phyloP scores from a whole-genome alignment of 805 yeast genomes.

The Wickerhamomyces tratensis region DNA sequence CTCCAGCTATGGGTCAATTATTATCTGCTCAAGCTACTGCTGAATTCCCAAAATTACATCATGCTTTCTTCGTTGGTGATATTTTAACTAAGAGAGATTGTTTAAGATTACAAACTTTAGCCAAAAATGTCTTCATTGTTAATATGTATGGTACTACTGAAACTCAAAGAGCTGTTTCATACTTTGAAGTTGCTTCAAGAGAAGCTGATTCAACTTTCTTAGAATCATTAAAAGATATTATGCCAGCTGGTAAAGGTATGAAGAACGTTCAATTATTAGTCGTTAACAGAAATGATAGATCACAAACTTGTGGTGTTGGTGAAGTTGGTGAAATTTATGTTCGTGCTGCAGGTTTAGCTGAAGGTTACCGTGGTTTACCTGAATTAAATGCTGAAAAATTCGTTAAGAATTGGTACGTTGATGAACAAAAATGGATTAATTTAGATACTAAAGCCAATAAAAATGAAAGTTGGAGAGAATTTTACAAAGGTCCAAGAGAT shows the following conservation, averaged over 20 bases:
- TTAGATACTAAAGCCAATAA: slow-evolving; percentile 37
- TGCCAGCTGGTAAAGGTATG: slow-evolving; percentile 99
- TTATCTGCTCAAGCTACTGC: slow-evolving; percentile 92
- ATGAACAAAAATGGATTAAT: slow-evolving; percentile 50
- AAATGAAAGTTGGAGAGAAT: slow-evolving; percentile 55
- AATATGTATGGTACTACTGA: slow-evolving; percentile 99
- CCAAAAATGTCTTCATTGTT: slow-evolving; percentile 81
- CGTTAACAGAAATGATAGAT: slow-evolving; percentile 81
- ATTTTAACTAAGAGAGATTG: slow-evolving; percentile 96
- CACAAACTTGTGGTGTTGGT: slow-evolving; percentile 95
- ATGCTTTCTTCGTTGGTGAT: slow-evolving; percentile 98
- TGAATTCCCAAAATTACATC: slow-evolving; percentile 77
- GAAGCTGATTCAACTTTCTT: slow-evolving; percentile 61
- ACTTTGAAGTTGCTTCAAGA: slow-evolving; percentile 76
- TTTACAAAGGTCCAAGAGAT: slow-evolving; percentile 93
- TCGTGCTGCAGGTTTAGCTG: slow-evolving; percentile 96
- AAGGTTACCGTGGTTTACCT: slow-evolving; percentile 89
- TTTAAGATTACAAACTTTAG: slow-evolving; percentile 81
- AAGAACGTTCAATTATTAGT: slow-evolving; percentile 86
- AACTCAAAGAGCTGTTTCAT: slow-evolving; percentile 97
- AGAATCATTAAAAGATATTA: slow-evolving; percentile 80
- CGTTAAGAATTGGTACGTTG: slow-evolving; percentile 84
- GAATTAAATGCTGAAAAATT: slow-evolving; percentile 84
- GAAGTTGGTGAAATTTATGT: slow-evolving; percentile 98
- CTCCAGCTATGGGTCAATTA: slow-evolving; percentile 99